Percentiles rank a stretch among this genome's conserved stretches.
These are phyloP conservation scores for Hyaloscypha bicolor DNA, from an alignment of 495 filamentous ascomycete genomes.

Conservation along the genomic window DNA sequence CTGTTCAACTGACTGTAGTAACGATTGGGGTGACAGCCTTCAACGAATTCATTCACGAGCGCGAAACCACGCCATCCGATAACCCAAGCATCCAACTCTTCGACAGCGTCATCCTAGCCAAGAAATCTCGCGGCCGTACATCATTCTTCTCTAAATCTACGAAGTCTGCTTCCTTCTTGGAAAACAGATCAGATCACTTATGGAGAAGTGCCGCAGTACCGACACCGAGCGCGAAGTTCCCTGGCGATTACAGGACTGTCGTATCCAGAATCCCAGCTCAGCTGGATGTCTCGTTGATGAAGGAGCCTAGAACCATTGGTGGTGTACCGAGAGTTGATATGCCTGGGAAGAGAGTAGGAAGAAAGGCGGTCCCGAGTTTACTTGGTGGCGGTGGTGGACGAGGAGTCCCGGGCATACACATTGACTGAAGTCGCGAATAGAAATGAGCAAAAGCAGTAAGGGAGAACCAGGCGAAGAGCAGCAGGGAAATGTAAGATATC, in stretches of 20 bases:
- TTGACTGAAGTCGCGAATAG: background rate
- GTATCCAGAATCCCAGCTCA: constrained; percentile 71
- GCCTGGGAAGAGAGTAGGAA: constrained; percentile 50
- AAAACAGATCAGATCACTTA: constrained; percentile 85
- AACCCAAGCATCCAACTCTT: constrained; percentile 80
- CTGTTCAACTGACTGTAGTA: background rate
- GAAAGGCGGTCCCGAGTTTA: constrained; percentile 78
- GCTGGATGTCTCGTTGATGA: constrained; percentile 84
- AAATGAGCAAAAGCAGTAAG: background rate
- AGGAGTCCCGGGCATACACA: background rate
- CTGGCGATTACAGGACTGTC: constrained; percentile 61
- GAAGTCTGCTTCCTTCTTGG: constrained; percentile 69
- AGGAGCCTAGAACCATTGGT: constrained; percentile 78
- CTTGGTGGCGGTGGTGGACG: constrained; percentile 34
- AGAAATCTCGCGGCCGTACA: constrained; percentile 79
- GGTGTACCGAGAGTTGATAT: constrained; percentile 69
- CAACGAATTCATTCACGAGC: constrained; percentile 95
- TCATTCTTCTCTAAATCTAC: constrained; percentile 55
- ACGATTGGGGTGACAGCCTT: constrained; percentile 59
- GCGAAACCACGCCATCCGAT: constrained; percentile 64
- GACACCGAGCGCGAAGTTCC: constrained; percentile 70
- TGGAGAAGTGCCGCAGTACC: constrained; percentile 90
- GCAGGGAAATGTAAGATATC: background rate
- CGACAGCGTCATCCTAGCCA: constrained; percentile 93
- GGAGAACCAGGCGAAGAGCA: background rate